Percentiles rank a stretch among this genome's conserved stretches.
phyloP scores from a whole-genome alignment of 148 eudicot species.

The Hydrangea macrophylla region DNA sequence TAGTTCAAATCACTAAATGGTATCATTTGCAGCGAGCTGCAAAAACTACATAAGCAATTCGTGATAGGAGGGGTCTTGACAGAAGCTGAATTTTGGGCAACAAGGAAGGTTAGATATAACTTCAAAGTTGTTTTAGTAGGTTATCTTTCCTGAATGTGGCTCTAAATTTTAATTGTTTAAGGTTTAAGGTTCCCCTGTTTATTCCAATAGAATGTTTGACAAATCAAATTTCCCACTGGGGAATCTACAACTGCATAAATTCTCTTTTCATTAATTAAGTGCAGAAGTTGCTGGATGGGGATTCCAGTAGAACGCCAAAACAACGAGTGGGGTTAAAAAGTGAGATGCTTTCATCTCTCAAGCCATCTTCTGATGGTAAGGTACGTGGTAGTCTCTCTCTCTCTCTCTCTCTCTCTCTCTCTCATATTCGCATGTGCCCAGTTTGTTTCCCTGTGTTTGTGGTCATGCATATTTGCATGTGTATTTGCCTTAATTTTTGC shows the following conservation, averaged over 20 bases:
- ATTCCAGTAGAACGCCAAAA: conserved; percentile 38
- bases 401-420: conserved; percentile 18
- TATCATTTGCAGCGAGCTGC: conserved; percentile 70
- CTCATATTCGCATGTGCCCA: not conserved
- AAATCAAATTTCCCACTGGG: not conserved
- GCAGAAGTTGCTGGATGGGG: conserved; percentile 84
- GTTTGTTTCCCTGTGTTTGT: not conserved
- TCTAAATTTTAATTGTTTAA: not conserved
- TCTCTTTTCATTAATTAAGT: conserved; percentile 15
- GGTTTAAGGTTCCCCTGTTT: not conserved
- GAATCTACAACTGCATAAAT: conserved; percentile 4
- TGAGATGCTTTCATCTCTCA: conserved; percentile 80
- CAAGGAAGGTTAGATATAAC: conserved; percentile 71
- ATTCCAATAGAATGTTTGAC: not conserved
- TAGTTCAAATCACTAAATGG: conserved; percentile 12
- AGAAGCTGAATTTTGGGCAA: conserved; percentile 97
- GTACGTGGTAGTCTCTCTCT: conserved; percentile 28
- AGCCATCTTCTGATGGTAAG: conserved; percentile 93
- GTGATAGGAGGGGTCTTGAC: conserved; percentile 68
- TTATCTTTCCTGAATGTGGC: not conserved
- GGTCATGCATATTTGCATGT: not conserved
- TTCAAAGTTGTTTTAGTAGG: not conserved
- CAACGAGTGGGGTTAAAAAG: conserved; percentile 85
- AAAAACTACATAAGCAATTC: conserved; percentile 81
- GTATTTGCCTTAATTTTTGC: not conserved